These are phyloP conservation scores for Fusarium setosum DNA, from an alignment of 2,329 filamentous ascomycete species.

Conservation along the genomic window DNA sequence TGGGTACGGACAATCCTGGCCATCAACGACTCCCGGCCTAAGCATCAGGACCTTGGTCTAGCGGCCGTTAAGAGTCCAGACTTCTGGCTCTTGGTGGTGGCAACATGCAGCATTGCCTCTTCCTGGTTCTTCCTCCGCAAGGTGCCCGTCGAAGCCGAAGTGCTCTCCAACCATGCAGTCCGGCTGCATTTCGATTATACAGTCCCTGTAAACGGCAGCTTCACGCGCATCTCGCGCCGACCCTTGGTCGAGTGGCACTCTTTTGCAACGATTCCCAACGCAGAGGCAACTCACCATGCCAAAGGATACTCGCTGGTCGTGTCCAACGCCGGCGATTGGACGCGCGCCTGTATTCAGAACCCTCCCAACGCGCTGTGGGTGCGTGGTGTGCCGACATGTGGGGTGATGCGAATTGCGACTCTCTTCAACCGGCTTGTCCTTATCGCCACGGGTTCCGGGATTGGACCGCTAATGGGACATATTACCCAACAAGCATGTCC, in stretches of 20 bases:
- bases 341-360: slow-evolving; percentile 68
- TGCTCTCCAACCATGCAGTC: slow-evolving; percentile 78
- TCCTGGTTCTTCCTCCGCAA: slow-evolving; percentile 80
- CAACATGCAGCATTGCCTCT: slow-evolving; percentile 73
- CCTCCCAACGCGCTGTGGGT: slow-evolving; percentile 74
- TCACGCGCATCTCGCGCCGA: slow-evolving; percentile 67
- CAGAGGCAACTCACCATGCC: slow-evolving; percentile 45
- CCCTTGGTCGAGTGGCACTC: slow-evolving; percentile 80
- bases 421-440: slow-evolving; percentile 75
- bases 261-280: slow-evolving; percentile 78
- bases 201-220: slow-evolving; percentile 61
- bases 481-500: slow-evolving; percentile 62
- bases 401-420: slow-evolving; percentile 74
- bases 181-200: slow-evolving; percentile 76
- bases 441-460: slow-evolving; percentile 79
- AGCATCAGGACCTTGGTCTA: slow-evolving; percentile 47
- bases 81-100: slow-evolving; percentile 76
- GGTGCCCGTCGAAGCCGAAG: slow-evolving; percentile 72
- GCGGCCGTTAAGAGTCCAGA: slow-evolving; percentile 53
- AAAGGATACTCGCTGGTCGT: slow-evolving; percentile 75
- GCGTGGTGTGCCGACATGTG: slow-evolving; percentile 73
- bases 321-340: slow-evolving; percentile 83
- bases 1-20: slow-evolving; percentile 71
- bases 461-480: slow-evolving; percentile 74
- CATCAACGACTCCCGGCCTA: slow-evolving; percentile 56